Conservation (phyloP, 2,329 filamentous ascomycete genomes). For the Venturia carpophila region DNA sequence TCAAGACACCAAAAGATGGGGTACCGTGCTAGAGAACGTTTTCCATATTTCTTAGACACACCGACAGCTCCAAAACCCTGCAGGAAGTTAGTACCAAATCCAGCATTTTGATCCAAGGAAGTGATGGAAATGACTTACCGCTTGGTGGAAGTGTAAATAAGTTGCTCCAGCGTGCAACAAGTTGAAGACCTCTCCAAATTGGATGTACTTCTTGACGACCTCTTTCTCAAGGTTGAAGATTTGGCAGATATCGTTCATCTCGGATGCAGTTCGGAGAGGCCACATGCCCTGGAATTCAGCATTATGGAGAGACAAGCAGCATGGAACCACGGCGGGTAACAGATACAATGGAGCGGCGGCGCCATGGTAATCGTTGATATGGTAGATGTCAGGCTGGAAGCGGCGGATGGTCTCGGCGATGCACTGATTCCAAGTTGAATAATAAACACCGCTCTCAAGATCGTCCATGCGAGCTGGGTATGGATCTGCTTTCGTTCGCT, state of each 20-base stretch:
- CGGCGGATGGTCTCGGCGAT: constrained; percentile 56
- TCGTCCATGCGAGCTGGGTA: constrained; percentile 66
- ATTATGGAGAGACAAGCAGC: constrained; percentile 58
- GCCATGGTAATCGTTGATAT: constrained; percentile 58
- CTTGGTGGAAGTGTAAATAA: constrained; percentile 57
- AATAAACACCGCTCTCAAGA: constrained; percentile 52
- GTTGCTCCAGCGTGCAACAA: constrained; percentile 59
- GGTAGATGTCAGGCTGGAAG: constrained; percentile 57
- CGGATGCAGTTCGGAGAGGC: constrained; percentile 56
- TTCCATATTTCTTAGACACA: constrained; percentile 61
- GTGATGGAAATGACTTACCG: background rate
- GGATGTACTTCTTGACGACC: constrained; percentile 53
- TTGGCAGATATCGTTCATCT: constrained; percentile 55
- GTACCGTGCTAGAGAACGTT: constrained; percentile 57
- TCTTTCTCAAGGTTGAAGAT: constrained; percentile 55
- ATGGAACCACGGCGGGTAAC: constrained; percentile 53
- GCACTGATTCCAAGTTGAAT: constrained; percentile 61
- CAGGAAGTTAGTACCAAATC: background rate
- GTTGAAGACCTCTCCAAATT: constrained; percentile 63
- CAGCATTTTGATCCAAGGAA: background rate
- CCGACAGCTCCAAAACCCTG: constrained; percentile 61
- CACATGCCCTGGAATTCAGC: constrained; percentile 63
- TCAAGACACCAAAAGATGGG: constrained; percentile 62
- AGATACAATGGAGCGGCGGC: constrained; percentile 57
- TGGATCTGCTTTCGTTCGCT: constrained; percentile 54